These are phyloP conservation scores for Trichophyton simii DNA, from an alignment of 2,329 filamentous ascomycete genomes.

Conservation along the genomic window DNA sequence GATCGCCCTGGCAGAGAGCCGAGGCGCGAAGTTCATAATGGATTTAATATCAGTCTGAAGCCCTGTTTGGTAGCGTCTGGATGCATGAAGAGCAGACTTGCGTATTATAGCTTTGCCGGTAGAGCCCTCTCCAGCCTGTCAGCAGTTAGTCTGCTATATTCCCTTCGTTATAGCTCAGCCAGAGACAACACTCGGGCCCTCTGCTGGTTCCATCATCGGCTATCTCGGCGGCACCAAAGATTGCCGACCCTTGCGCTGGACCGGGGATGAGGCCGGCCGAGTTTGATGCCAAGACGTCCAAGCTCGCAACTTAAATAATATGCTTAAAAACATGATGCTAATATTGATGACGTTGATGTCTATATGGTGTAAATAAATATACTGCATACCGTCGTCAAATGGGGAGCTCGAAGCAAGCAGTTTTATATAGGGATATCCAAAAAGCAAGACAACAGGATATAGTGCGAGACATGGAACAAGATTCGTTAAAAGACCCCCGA, in stretches of 20 bases:
- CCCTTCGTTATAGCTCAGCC: no score
- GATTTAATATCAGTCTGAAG: not conserved
- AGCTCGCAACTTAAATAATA: not conserved
- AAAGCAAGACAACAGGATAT: not conserved
- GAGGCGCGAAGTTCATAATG: constrained; percentile 16
- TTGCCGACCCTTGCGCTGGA: not conserved
- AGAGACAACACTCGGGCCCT: not conserved
- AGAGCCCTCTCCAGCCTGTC: no score
- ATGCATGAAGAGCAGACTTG: not conserved
- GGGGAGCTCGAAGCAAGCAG: not conserved
- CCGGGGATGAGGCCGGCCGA: not conserved
- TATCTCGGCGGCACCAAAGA: not conserved
- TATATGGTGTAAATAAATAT: not conserved
- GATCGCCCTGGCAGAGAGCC: constrained; percentile 5
- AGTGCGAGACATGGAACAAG: not conserved
- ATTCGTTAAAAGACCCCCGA: not conserved
- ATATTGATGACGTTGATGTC: not conserved
- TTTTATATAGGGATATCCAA: not conserved
- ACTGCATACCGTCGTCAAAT: not conserved
- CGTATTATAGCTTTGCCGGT: not conserved
- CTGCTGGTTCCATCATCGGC: not conserved
- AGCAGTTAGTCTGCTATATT: no score
- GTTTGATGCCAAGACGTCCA: not conserved
- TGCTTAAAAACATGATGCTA: not conserved
- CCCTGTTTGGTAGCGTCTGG: not conserved